Base-by-base conservation (phyloP, 495 filamentous ascomycete genomes). In the Penicillium paxilli region DNA sequence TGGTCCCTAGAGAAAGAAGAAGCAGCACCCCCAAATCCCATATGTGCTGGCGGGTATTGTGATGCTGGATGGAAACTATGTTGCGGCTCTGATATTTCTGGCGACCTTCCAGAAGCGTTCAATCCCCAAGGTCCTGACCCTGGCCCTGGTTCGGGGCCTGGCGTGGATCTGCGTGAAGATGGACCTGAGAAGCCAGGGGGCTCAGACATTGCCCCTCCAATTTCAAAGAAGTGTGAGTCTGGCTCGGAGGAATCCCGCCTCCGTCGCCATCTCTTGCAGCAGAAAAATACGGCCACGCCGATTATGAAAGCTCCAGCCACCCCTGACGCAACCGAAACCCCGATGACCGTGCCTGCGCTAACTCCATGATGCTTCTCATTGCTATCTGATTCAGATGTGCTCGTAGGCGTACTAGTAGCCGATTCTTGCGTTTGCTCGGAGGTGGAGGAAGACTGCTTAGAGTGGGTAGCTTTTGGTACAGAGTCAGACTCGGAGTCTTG, bases 191-290 rank as follows among this genome's bases (percentile, higher is more conserved):
- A 77, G 16, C 70, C 66, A 2, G 66, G 64, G 35, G 73, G 75
- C 49, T 76, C 71, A 47, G 68, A 61, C 73, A 76, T 76, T 11
- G 59, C 52, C 6, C 72, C 75, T 20, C 74, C 75, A 54, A 75
- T 76, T 46, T 78, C 75, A 44, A 75, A 78, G 24, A 61, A 60
- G n/a, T 70, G 53, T 5, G 49, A 53, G n/a, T 66, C 49, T 22
- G 67, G 51, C 10, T 52, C 53, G 7, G 57, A 25, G 22, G 58
- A 42, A 14, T 21, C n/a, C 19, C 19, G 55, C 12, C 60, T 58
- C 21, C 46, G 63, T 21, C 62, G 63, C 46, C 65, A 63, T 56
- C 58, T 72, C 50, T 68, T 68, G 44, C 63, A 66, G 30, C 62
- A 72, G 51, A 67, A 70, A 40, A 73, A 67, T 8, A 77, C 60